phyloP scores from a whole-genome alignment of 2,329 filamentous ascomycete species.

The Hypoxylon sp. region DNA sequence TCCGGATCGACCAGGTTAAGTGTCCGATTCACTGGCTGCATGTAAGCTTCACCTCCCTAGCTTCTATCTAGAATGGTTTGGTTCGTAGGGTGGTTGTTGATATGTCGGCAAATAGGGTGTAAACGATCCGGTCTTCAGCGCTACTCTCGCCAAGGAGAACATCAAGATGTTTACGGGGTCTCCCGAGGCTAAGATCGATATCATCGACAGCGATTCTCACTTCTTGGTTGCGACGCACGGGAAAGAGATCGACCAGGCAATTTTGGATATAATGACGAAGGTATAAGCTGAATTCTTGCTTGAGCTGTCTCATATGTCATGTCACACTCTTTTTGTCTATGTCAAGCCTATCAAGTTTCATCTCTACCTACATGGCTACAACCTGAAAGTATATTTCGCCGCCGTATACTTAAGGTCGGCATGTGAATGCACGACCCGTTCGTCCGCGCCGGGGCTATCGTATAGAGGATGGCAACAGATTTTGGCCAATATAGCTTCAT shows the following conservation, averaged over 20 bases:
- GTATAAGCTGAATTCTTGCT: no score
- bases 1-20: conserved; percentile 55
- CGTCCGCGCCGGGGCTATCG: no score
- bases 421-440: no score
- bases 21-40: conserved; percentile 63
- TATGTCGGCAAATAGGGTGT: conserved; percentile 49
- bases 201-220: conserved; percentile 56
- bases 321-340: no score
- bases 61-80: background rate
- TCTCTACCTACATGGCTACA: no score
- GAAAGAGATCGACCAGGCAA: conserved; percentile 53
- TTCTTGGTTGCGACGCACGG: conserved; percentile 60
- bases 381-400: no score
- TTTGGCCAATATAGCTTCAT: no score
- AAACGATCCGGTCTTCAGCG: conserved; percentile 54
- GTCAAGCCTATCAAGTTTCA: no score
- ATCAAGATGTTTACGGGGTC: conserved; percentile 59
- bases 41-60: conserved; percentile 48
- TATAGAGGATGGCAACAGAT: no score
- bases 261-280: conserved; percentile 41
- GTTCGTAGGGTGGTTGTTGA: background rate
- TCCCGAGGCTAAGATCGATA: conserved; percentile 52
- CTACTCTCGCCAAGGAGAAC: conserved; percentile 53
- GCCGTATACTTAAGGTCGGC: no score
- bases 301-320: no score